Evolutionary conservation across 2,329 filamentous ascomycete species (phyloP), one percentile per base, ranked within the genome.

Genomic region (Epichloe elymi): DNA sequence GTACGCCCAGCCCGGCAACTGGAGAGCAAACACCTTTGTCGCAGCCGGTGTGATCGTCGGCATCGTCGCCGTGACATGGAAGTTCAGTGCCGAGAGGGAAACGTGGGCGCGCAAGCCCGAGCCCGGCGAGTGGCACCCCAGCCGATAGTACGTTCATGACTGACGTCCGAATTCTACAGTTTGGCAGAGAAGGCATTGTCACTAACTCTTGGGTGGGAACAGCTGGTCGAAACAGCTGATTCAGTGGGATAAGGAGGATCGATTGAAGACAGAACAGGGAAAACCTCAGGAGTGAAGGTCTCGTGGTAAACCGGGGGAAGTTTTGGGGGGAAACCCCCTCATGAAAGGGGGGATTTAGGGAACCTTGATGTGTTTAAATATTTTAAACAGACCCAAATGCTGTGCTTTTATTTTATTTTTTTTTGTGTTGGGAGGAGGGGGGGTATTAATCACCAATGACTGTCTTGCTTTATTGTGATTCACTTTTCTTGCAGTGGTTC

Each of bases 1-100:
- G 93, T 98, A 98, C 72, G 74, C 85, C 50, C 91, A 95, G 68
- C 93, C 93, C 50, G 76, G 79, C 59, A 98, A 98, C 78, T 98
- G 93, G 93, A 93, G 86, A 69, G 73, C 74, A 63, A 98, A 98
- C 75, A 98, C 93, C 5, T 76, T 84, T 51, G 75, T 93, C 59
- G 82, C 89, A 65, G 79, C 79, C 54, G 77, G 74, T 46, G 78
- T 85, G 51, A 74, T 93, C 48, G 58, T 84, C 58, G 83, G 85
- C 56, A 76, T 94, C 58, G 75, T 78, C 53, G 83, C 77, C 47
- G 69, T 85, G 61, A 77, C 75, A 55, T 91, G 82, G 77, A 85
- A 75, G 62, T 69, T 85, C 60, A 89, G 86, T 64, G 85, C 87
- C 39, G 79, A 87, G 59, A 75, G 80, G 57, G 88, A 94, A 67